Percentiles rank a stretch among this genome's conserved stretches.
Evolutionary conservation across 2,329 filamentous ascomycete species (phyloP).

Genomic region (Tolypocladium ophioglossoides): DNA sequence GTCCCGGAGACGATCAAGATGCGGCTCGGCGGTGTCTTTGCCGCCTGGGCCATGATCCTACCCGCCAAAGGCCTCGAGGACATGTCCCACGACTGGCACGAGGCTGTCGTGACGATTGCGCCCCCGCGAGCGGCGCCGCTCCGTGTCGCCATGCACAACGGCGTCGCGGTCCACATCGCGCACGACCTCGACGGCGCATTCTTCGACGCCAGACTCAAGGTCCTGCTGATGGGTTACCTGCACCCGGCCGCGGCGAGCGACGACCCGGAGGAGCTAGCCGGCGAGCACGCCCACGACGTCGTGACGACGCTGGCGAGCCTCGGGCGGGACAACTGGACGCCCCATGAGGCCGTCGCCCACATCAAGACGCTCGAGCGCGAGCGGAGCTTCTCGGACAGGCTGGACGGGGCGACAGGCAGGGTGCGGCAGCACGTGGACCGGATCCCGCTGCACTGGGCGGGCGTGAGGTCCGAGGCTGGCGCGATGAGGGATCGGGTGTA

Average conservation of each 20-base stretch:
- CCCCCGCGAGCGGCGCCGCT: conserved; percentile 35
- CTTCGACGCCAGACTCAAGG: conserved; percentile 32
- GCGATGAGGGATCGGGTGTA: conserved; percentile 36
- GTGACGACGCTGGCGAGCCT: conserved; percentile 34
- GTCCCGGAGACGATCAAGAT: conserved; percentile 41
- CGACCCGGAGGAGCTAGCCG: conserved; percentile 13
- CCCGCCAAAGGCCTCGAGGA: conserved; percentile 19
- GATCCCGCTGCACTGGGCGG: conserved; percentile 47
- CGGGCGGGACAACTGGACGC: conserved; percentile 33
- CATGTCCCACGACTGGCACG: conserved; percentile 40
- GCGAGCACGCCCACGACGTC: conserved; percentile 27
- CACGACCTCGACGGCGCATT: conserved; percentile 38
- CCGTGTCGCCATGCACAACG: conserved; percentile 35
- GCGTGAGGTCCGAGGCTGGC: conserved; percentile 41
- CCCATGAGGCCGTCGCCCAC: conserved; percentile 24
- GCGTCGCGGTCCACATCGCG: conserved; percentile 43
- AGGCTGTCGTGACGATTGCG: conserved; percentile 46
- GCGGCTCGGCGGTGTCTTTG: conserved; percentile 50
- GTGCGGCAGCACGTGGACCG: conserved; percentile 46
- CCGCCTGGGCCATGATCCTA: conserved; percentile 46
- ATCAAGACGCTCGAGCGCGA: conserved; percentile 28
- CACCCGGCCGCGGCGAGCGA: conserved; percentile 19
- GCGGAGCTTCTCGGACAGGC: conserved; percentile 31
- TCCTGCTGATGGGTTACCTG: conserved; percentile 52
- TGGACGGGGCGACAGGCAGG: conserved; percentile 35